phyloP scores from a whole-genome alignment of 352 stramenopile species.

The Phytophthora lateralis region DNA sequence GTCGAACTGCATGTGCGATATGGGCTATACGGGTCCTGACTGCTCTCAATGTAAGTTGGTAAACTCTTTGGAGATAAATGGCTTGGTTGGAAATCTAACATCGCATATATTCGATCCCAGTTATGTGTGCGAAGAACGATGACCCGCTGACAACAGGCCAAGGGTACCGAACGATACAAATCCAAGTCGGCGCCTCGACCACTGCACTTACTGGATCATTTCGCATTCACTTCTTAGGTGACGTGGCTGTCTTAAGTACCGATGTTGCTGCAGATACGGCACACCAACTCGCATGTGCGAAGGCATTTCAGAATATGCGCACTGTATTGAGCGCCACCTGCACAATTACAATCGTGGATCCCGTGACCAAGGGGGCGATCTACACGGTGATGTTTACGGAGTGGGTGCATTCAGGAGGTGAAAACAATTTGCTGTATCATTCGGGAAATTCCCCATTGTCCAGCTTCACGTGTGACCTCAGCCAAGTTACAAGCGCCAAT shows the following conservation, averaged over 20 bases:
- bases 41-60: conserved; percentile 71
- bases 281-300: conserved; percentile 39
- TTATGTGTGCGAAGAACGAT: conserved; percentile 89
- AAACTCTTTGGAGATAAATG: background rate
- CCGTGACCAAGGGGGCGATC: conserved; percentile 46
- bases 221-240: conserved; percentile 54
- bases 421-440: conserved; percentile 88
- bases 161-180: conserved; percentile 59
- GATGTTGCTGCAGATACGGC: conserved; percentile 37
- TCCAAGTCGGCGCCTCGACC: conserved; percentile 45
- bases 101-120: conserved; percentile 15
- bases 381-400: conserved; percentile 76
- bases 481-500: conserved; percentile 46
- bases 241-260: conserved; percentile 49
- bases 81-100: background rate
- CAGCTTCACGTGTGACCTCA: conserved; percentile 82
- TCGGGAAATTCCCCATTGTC: conserved; percentile 72
- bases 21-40: conserved; percentile 81
- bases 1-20: conserved; percentile 82
- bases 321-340: conserved; percentile 53
- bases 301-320: conserved; percentile 48
- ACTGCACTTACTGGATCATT: conserved; percentile 42
- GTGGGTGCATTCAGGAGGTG: conserved; percentile 58
- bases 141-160: conserved; percentile 82
- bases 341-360: conserved; percentile 36